Evolutionary conservation across 2,329 filamentous ascomycete genomes (phyloP), one percentile per base, ranked within the genome.

Genomic region (Cryoendolithus antarcticus): DNA sequence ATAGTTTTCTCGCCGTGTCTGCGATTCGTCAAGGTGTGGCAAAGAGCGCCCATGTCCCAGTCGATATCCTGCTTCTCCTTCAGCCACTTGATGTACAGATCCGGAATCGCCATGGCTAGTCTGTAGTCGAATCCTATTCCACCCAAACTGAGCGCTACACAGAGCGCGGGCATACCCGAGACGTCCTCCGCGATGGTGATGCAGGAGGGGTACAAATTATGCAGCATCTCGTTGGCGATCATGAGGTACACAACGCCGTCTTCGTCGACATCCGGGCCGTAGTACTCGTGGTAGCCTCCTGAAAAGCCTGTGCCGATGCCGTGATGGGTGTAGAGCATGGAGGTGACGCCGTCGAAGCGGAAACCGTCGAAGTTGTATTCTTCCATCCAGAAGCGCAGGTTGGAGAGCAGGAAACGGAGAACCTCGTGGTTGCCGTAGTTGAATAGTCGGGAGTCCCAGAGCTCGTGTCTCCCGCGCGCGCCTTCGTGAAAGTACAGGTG

Each of bases 241-340:
- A 94, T 94, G 45, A 98, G 74, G 61, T 98, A 98, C 10, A 86
- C 85, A 13, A 96, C 77, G 24, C 86, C 89, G 53, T 96, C 91
- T 50, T 94, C 85, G 48, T 98, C 91, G 21, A 95, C 89, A 15
- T 74, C 73, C 4, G 78, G 67, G 5, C 91, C 91, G 57, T 95
- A 98, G 61, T 98, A 98, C 62, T 98, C 91, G 56, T 98, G 91
- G 57, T 98, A 98, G 10, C 89, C 89, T 41, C 91, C 91, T 11
- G 88, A 95, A 61, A 98, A 98, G 11, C 91, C 91, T 78, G 88
- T 93, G 69, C 91, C 91, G 62, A 98, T 94, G 34, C 91, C 91
- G 58, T 98, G 91, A 58, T 98, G 91, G 10, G 70, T 67, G 62
- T 98, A 98, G 41, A 98, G 79, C 86, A 98, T 98, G 65, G 88